These are phyloP conservation scores for Cladosporium sphaerospermum DNA, from an alignment of 2,329 filamentous ascomycete species.

Conservation along the genomic window DNA sequence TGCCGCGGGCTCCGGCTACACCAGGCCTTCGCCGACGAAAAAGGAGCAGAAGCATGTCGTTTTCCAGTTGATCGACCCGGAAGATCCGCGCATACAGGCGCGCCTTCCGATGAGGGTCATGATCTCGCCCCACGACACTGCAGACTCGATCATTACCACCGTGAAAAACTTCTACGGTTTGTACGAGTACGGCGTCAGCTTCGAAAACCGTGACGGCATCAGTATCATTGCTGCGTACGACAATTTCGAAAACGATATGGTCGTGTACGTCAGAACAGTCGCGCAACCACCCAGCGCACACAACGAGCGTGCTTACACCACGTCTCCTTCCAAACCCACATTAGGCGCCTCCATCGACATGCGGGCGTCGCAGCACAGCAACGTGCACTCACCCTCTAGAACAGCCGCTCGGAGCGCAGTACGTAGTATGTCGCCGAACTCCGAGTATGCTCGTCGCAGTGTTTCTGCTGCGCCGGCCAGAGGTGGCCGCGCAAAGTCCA, in stretches of 20 bases:
- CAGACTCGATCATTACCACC: slow-evolving; percentile 94
- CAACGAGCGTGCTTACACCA: slow-evolving; percentile 21
- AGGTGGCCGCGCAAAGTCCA: slow-evolving; percentile 45
- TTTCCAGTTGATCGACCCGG: slow-evolving; percentile 61
- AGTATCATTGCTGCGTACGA: slow-evolving; percentile 94
- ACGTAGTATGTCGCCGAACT: slow-evolving; percentile 71
- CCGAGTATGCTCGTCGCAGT: slow-evolving; percentile 67
- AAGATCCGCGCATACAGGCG: slow-evolving; percentile 42
- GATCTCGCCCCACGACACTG: slow-evolving; percentile 92
- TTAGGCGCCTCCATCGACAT: slow-evolving; percentile 60
- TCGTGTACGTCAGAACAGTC: slow-evolving; percentile 70
- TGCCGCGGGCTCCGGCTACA: slow-evolving; percentile 19
- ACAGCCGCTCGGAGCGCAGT: slow-evolving; percentile 66
- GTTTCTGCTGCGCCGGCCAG: slow-evolving; percentile 62
- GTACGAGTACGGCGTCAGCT: slow-evolving; percentile 85
- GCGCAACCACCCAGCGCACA: slow-evolving; percentile 17
- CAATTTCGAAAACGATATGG: slow-evolving; percentile 89
- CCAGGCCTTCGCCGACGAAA: slow-evolving; percentile 26
- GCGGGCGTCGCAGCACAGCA: slow-evolving; percentile 53
- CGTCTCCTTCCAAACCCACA: slow-evolving; percentile 49
- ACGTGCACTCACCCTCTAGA: slow-evolving; percentile 58
- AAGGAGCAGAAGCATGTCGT: slow-evolving; percentile 62
- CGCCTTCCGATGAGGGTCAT: slow-evolving; percentile 80
- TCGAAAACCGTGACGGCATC: slow-evolving; percentile 83
- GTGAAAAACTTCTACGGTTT: slow-evolving; percentile 99